phyloP scores from a whole-genome alignment of 2,329 filamentous ascomycete genomes.

The Pleurostoma richardsiae region DNA sequence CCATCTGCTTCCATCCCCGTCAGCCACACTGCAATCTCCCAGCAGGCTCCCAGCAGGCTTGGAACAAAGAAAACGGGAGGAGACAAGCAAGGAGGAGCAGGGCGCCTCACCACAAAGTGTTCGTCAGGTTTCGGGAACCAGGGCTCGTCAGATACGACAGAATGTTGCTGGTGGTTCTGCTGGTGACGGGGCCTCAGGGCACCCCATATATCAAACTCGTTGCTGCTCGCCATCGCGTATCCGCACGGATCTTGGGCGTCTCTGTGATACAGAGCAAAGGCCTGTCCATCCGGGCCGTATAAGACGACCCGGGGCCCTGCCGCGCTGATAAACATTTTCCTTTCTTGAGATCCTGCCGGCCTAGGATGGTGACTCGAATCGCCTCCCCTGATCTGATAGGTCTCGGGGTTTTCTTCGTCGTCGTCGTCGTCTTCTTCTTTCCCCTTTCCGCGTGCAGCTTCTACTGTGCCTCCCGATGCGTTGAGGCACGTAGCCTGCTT shows the following conservation, averaged over 20 bases:
- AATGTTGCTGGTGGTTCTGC: neutral
- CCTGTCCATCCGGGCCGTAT: conserved; percentile 4
- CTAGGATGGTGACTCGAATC: too few species aligned
- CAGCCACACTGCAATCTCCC: conserved; percentile 1
- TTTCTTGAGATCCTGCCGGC: conserved; percentile 5
- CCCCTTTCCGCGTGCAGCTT: too few species aligned
- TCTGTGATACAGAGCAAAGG: too few species aligned
- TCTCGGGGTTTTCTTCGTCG: too few species aligned
- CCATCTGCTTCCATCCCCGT: conserved; percentile 16
- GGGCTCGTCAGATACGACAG: neutral
- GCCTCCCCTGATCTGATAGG: too few species aligned
- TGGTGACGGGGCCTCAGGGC: conserved; percentile 1
- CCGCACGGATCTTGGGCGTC: neutral
- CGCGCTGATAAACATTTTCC: conserved; percentile 15
- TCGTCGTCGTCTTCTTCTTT: too few species aligned
- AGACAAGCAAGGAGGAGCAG: neutral
- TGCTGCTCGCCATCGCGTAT: conserved; percentile 1
- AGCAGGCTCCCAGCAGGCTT: too few species aligned
- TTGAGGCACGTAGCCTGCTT: too few species aligned
- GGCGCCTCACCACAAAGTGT: neutral
- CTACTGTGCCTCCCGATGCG: too few species aligned
- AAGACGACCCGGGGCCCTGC: conserved; percentile 11
- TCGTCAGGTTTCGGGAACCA: neutral
- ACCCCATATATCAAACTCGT: conserved; percentile 16
- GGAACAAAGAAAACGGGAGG: neutral